These are phyloP conservation scores for Xylaria telfairii DNA, from an alignment of 495 filamentous ascomycete genomes.

Conservation along the genomic window DNA sequence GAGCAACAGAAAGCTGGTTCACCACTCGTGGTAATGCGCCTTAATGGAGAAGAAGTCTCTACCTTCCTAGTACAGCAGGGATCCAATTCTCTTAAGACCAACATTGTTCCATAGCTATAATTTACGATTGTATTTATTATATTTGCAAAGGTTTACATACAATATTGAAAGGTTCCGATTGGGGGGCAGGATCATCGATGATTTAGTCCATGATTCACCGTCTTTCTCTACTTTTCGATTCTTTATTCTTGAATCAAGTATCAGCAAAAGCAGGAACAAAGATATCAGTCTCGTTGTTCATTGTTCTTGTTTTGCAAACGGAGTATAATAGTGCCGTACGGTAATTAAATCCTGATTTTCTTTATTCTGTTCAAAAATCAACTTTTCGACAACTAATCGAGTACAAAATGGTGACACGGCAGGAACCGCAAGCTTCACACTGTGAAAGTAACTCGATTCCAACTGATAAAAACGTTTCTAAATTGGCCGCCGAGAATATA, in stretches of 20 bases:
- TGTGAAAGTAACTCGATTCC: not conserved
- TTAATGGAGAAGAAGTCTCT: not conserved
- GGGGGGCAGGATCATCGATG: not conserved
- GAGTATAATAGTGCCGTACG: no score
- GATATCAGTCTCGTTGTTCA: not conserved
- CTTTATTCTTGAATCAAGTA: not conserved
- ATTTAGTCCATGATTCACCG: not conserved
- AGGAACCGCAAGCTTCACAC: not conserved
- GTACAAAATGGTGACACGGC: constrained; percentile 1
- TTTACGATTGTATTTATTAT: not conserved
- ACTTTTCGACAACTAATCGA: not conserved
- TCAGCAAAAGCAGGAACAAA: not conserved
- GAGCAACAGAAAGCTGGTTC: not conserved
- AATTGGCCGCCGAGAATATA: not conserved
- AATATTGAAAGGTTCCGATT: not conserved
- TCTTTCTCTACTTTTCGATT: not conserved
- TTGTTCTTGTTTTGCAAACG: not conserved
- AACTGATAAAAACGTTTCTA: not conserved
- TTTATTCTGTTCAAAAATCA: not conserved
- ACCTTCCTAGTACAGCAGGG: no score
- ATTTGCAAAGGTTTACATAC: not conserved
- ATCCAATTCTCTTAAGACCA: no score
- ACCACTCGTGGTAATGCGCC: not conserved
- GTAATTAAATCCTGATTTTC: not conserved
- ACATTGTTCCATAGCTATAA: not conserved